These are phyloP conservation scores for Rhexocercosporidium sp. DNA, from an alignment of 2,329 filamentous ascomycete species.

Conservation along the genomic window DNA sequence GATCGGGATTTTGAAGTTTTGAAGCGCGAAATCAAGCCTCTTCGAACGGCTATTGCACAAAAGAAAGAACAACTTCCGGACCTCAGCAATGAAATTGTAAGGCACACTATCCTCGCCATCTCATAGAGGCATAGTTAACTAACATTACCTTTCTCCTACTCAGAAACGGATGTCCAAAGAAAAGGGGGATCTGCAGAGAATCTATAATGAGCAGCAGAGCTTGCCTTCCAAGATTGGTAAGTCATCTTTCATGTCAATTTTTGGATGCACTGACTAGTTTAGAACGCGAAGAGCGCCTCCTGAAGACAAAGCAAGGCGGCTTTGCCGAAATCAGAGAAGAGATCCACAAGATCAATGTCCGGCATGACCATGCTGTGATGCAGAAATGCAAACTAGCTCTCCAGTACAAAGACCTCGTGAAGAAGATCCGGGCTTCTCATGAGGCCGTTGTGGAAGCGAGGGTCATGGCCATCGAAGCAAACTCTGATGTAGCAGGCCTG, in stretches of 20 bases:
- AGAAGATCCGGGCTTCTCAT: conserved; percentile 64
- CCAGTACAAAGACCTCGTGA: conserved; percentile 62
- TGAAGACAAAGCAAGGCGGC: conserved; percentile 44
- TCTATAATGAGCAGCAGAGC: conserved; percentile 66
- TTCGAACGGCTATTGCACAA: conserved; percentile 44
- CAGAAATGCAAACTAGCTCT: conserved; percentile 61
- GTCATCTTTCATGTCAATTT: conserved; percentile 34
- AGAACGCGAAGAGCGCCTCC: conserved; percentile 44
- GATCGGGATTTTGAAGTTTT: conserved; percentile 37
- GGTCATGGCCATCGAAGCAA: conserved; percentile 76
- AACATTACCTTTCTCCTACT: background rate
- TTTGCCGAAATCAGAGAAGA: conserved; percentile 45
- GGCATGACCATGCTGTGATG: conserved; percentile 60
- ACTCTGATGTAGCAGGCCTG: conserved; percentile 78
- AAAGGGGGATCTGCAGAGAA: conserved; percentile 71
- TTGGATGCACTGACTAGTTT: conserved; percentile 35
- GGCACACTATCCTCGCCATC: conserved; percentile 6
- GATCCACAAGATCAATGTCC: conserved; percentile 56
- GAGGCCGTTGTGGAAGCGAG: conserved; percentile 71
- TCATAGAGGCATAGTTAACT: background rate
- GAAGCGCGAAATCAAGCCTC: conserved; percentile 27
- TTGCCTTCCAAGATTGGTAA: conserved; percentile 75
- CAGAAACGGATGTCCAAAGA: conserved; percentile 60
- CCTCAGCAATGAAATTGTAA: conserved; percentile 49
- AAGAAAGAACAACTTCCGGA: conserved; percentile 30